Evolutionary conservation across 2,329 filamentous ascomycete species (phyloP), one percentile per base, ranked within the genome.

Genomic region (Pseudogymnoascus sp.): DNA sequence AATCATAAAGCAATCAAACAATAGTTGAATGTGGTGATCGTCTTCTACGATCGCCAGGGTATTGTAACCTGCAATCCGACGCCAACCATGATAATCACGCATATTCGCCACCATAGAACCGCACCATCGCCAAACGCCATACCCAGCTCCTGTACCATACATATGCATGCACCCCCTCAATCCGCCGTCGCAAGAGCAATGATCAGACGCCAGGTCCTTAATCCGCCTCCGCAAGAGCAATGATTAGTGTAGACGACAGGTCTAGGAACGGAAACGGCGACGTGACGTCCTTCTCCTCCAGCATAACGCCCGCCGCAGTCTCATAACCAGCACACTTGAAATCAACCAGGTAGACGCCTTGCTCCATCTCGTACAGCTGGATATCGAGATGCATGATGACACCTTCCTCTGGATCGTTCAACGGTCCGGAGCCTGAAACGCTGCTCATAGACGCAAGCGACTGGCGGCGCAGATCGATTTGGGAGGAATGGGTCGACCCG

Each of bases 291-390:
- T 97, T 97, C 77, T 97, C 92, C 70, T 94, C 91, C 60, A 92
- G 78, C 60, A 88, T 78, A 67, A 88, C 85, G 58, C 93, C 88
- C 62, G 94, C 80, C 11, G 79, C 72, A 55, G 83, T 91, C 77
- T 99, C 94, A 76, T 99, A 99, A 19, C 94, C 94, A 12, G 94
- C 92, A 74, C 93, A 97, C 74, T 97, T 97, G 81, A 99, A 99
- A 74, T 99, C 94, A 58, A 99, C 94, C 66, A 99, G 87, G 75
- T 93, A 97, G 67, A 94, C 93, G 62, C 90, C 89, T 63, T 87
- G 86, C 74, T 97, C 93, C 79, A 97, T 92, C 72, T 92, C 89
- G 75, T 97, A 97, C 60, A 97, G 87, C 74, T 97, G 94, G 66
- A 99, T 97, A 67, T 96, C 92, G 73, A 99, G 86, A 72, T 96